Conservation (phyloP, 2,329 filamentous ascomycete species). For the Aspergillus caelatus region DNA sequence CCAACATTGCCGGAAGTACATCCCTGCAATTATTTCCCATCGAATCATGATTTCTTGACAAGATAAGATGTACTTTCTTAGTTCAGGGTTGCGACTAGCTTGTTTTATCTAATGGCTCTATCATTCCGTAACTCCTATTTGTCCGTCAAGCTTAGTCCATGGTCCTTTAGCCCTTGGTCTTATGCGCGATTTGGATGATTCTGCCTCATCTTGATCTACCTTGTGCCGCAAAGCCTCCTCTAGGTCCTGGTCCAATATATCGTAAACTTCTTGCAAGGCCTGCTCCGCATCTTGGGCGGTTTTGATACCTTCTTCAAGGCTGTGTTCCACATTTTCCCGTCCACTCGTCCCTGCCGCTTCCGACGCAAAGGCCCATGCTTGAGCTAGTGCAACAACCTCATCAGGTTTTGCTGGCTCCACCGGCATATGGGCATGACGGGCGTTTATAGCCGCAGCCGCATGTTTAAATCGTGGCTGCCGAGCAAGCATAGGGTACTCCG, state of each 20-base stretch:
- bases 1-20: background rate
- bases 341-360: constrained; percentile 34
- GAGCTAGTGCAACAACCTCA: constrained; percentile 36
- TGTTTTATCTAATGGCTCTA: background rate
- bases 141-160: constrained; percentile 42
- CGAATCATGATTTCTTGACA: background rate
- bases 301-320: constrained; percentile 35
- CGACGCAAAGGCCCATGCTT: constrained; percentile 46
- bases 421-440: constrained; percentile 20
- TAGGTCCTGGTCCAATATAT: constrained; percentile 38
- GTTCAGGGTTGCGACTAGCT: background rate
- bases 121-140: constrained; percentile 29
- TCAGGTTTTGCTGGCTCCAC: constrained; percentile 28
- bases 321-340: constrained; percentile 38
- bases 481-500: constrained; percentile 42
- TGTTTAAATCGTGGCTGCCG: constrained; percentile 42
- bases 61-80: background rate
- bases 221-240: constrained; percentile 25
- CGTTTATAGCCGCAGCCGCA: constrained; percentile 30
- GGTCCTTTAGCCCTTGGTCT: constrained; percentile 32
- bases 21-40: background rate
- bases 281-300: constrained; percentile 31
- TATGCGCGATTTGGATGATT: constrained; percentile 23
- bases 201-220: constrained; percentile 25
- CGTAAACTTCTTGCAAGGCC: constrained; percentile 36